Evolutionary conservation across 2,329 filamentous ascomycete genomes (phyloP).

Genomic region (Biscogniauxia sp.): DNA sequence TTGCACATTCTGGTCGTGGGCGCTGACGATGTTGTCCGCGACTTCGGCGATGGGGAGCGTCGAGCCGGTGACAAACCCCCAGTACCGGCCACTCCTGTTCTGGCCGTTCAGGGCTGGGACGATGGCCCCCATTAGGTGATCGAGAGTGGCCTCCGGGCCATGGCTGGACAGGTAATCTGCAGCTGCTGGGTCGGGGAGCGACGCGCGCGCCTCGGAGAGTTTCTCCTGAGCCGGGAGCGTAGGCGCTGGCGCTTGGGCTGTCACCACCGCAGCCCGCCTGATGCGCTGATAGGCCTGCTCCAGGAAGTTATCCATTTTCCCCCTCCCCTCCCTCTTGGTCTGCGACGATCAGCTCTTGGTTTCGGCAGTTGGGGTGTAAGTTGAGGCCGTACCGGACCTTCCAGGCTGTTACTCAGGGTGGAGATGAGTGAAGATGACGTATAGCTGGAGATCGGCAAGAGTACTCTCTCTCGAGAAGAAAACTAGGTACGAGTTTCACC

Average conservation of each 20-base stretch:
- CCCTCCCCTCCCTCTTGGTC: background rate
- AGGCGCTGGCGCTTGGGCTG: conserved; percentile 19
- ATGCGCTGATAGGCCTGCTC: conserved; percentile 25
- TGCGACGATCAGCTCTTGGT: background rate
- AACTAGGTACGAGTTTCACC: background rate
- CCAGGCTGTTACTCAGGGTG: background rate
- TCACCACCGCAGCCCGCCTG: conserved; percentile 17
- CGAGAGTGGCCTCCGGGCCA: conserved; percentile 33
- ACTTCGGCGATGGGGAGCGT: conserved; percentile 74
- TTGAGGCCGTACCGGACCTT: background rate
- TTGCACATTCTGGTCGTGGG: conserved; percentile 78
- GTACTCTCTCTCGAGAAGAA: background rate
- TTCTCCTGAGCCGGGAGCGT: conserved; percentile 39
- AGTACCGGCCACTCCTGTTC: conserved; percentile 68
- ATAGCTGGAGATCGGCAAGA: background rate
- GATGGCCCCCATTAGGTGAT: conserved; percentile 46
- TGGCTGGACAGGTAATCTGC: conserved; percentile 32
- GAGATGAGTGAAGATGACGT: background rate
- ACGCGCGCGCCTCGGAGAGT: conserved; percentile 38
- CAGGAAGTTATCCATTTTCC: conserved; percentile 9
- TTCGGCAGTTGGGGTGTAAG: background rate
- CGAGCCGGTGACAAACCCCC: conserved; percentile 86
- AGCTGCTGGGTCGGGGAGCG: conserved; percentile 36
- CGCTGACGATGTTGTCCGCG: conserved; percentile 80
- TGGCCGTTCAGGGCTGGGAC: conserved; percentile 64